Evolutionary conservation across 1,139 yeast species (phyloP), one percentile per base, ranked within the genome.

Genomic region (Yamadazyma conglobata): DNA sequence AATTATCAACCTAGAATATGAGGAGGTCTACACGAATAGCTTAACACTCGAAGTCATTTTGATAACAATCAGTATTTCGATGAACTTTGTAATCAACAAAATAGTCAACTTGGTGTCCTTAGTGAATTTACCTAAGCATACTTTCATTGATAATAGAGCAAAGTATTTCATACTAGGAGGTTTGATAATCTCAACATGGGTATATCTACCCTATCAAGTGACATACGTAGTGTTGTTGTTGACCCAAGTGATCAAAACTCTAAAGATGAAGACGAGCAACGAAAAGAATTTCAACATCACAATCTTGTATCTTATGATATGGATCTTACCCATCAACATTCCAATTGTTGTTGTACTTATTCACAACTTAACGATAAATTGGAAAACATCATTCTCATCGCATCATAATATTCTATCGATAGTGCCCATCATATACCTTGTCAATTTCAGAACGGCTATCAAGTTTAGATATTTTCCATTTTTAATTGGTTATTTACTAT

Each of bases 301-400:
- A 1, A 37, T 80, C 3, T 51, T 80, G 24, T 54, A 81, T 42
- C 46, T 81, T 28, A 73, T 81, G 77, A 40, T 80, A 7, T 79
- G 88, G 79, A 63, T 81, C 6, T 54, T 81, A 8, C 87, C 88
- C 1, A 73, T 82, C 17, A 78, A 80, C 43, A 61, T 77, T 1
- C 91, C 93, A 0, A 77, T 80, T 1, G 51, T 83, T 17, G 60
- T 82, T 38, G 91, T 82, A 2, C 80, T 81, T 55, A 59, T 80
- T 15, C 89, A 82, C 48, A 81, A 83, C 48, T 58, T 81, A 37
- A 69, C 80, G 2, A 67, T 82, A 22, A 73, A 68, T 41, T 82
- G 91, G 89, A 71, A 64, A 32, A 81, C 88, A 0, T 84, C 89
- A 14, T 82, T 83, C 44, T 75, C 82, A 10, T 79, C 89, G 0